Conservation (phyloP, 176 grass and related monocot genomes). For the Elaeis guineensis region DNA sequence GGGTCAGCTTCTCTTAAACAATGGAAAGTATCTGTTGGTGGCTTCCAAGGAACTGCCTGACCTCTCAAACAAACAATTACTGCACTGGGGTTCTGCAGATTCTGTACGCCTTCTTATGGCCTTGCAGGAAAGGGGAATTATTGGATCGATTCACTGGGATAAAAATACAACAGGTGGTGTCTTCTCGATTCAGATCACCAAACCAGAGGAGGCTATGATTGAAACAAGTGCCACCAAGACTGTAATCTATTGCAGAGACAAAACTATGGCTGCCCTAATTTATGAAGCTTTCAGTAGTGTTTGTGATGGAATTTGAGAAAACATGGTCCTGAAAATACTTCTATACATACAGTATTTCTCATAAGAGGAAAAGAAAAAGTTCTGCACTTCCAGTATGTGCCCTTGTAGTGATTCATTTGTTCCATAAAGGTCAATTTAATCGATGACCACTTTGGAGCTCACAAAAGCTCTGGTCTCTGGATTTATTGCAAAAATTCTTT, state of each 20-base stretch:
- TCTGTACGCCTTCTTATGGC: slow-evolving; percentile 21
- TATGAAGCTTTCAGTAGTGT: slow-evolving; percentile 39
- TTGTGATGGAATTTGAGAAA: slow-evolving; percentile 44
- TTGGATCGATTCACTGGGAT: slow-evolving; percentile 25
- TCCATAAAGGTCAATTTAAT: no score
- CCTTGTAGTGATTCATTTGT: no score
- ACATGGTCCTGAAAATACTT: no score
- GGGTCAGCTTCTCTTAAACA: slow-evolving; percentile 47
- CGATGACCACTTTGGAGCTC: no score
- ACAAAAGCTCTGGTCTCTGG: no score
- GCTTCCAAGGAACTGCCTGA: slow-evolving; percentile 13
- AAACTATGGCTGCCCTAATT: slow-evolving; percentile 21
- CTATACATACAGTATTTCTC: no score
- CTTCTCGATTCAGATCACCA: slow-evolving; percentile 28
- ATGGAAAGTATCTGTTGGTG: slow-evolving; percentile 48
- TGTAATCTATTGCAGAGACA: slow-evolving; percentile 44
- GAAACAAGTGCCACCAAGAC: slow-evolving; percentile 22
- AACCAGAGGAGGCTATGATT: slow-evolving; percentile 48
- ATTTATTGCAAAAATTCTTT: no score
- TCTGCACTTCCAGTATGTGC: no score
- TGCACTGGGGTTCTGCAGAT: slow-evolving; percentile 52
- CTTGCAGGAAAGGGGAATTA: slow-evolving; percentile 43
- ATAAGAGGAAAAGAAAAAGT: no score
- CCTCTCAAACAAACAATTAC: slow-evolving; percentile 26
- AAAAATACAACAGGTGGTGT: not conserved